Evolutionary conservation across 2,329 filamentous ascomycete species (phyloP).

Genomic region (Sarocladium strictum): DNA sequence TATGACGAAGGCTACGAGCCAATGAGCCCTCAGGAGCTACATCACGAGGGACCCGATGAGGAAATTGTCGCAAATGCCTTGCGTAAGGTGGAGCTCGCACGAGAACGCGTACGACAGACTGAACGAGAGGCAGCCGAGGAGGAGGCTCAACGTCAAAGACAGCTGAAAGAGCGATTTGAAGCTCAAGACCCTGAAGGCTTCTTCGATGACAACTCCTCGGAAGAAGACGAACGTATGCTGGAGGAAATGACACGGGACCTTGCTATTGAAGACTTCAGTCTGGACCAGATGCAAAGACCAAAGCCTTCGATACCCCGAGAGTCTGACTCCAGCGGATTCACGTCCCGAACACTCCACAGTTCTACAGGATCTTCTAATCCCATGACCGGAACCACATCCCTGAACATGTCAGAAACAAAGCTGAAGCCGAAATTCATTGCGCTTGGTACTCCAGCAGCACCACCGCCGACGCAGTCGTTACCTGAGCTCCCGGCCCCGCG

Average conservation of each 20-base stretch:
- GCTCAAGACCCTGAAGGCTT: conserved; percentile 1
- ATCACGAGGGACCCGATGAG: conserved; percentile 31
- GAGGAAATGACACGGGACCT: conserved; percentile 87
- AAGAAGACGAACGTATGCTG: conserved; percentile 70
- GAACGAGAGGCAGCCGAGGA: conserved; percentile 56
- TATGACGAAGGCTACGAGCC: conserved; percentile 90
- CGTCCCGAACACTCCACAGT: conserved; percentile 75
- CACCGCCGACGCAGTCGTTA: conserved; percentile 43
- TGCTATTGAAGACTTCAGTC: conserved; percentile 72
- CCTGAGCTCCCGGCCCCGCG: conserved; percentile 35
- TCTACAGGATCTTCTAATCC: conserved; percentile 66
- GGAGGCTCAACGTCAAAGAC: conserved; percentile 40
- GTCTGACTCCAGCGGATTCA: conserved; percentile 75
- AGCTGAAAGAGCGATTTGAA: conserved; percentile 5
- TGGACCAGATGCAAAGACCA: conserved; percentile 46
- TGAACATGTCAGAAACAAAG: conserved; percentile 10
- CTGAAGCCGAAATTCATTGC: background rate
- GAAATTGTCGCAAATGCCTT: conserved; percentile 49
- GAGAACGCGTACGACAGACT: conserved; percentile 67
- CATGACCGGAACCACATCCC: conserved; percentile 46
- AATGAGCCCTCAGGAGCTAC: conserved; percentile 43
- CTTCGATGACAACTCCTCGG: conserved; percentile 58
- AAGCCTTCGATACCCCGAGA: conserved; percentile 60
- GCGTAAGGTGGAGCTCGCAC: conserved; percentile 66
- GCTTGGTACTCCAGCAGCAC: conserved; percentile 25